Percentiles rank a stretch among this genome's conserved stretches.
Conservation (phyloP, 208 protist species). For the Spongospora subterranea region DNA sequence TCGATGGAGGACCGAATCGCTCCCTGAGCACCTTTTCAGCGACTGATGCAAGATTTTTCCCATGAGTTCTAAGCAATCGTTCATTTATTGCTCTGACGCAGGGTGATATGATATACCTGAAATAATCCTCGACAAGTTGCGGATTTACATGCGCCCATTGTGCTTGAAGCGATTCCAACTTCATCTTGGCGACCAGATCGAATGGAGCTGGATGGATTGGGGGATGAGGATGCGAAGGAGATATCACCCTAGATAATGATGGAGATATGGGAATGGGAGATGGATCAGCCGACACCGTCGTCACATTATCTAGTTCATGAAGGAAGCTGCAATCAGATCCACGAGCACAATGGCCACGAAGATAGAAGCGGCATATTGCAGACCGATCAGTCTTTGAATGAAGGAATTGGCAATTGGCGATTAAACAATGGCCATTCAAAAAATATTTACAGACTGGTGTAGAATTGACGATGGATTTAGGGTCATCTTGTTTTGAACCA, state of each 20-base stretch:
- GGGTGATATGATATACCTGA: not conserved
- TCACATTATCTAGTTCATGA: not conserved
- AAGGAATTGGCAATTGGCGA: slow-evolving; percentile 43
- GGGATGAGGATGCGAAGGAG: not conserved
- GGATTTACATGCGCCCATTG: slow-evolving; percentile 47
- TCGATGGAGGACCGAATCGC: slow-evolving; percentile 17
- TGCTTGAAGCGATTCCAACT: slow-evolving; percentile 12
- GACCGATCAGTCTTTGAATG: not conserved
- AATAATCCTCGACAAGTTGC: slow-evolving; percentile 33
- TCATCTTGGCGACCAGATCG: slow-evolving; percentile 50
- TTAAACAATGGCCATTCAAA: slow-evolving; percentile 21
- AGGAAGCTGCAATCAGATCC: slow-evolving; percentile 28
- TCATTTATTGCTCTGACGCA: not conserved
- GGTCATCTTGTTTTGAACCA: not conserved
- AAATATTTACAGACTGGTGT: slow-evolving; percentile 48
- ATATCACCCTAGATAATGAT: not conserved
- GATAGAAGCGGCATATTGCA: not conserved
- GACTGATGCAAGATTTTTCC: slow-evolving; percentile 26
- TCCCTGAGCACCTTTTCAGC: not conserved
- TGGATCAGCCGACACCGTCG: not conserved
- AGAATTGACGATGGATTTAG: not conserved
- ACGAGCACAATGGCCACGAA: slow-evolving; percentile 31
- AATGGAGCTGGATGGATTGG: not conserved
- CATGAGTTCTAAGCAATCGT: not conserved
- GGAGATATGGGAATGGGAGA: not conserved